These are phyloP conservation scores for Typha latifolia DNA, from an alignment of 176 grass and related monocot genomes.

Conservation along the genomic window DNA sequence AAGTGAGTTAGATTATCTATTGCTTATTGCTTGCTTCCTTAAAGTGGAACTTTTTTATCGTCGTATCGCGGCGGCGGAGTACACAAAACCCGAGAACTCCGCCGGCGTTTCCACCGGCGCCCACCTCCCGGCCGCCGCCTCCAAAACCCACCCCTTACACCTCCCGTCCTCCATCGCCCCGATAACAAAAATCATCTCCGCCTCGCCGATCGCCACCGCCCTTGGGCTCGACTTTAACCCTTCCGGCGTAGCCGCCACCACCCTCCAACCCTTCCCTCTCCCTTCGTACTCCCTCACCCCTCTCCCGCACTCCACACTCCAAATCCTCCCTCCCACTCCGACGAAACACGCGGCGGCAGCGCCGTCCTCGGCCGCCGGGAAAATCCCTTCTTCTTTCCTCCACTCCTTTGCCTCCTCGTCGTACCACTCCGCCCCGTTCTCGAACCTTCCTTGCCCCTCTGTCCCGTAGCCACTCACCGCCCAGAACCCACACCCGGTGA, in stretches of 20 bases:
- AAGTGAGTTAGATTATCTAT: too few relatives aligned
- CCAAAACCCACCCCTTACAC: constrained; percentile 13
- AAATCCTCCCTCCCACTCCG: constrained; percentile 26
- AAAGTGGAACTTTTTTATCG: neutral
- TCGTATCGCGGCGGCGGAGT: constrained; percentile 34
- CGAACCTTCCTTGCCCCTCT: constrained; percentile 38
- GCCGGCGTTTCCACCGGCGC: constrained; percentile 25
- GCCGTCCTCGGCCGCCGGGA: neutral
- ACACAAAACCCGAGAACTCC: constrained; percentile 45
- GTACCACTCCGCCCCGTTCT: constrained; percentile 37
- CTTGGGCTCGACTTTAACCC: constrained; percentile 26
- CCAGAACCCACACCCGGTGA: constrained; percentile 15
- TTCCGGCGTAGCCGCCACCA: constrained; percentile 28
- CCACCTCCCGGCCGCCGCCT: constrained; percentile 36
- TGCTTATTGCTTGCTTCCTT: too few relatives aligned
- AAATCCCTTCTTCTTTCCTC: constrained; percentile 25
- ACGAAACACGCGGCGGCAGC: constrained; percentile 18
- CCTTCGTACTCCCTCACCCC: constrained; percentile 39
- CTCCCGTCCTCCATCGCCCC: constrained; percentile 1
- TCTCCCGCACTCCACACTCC: constrained; percentile 22
- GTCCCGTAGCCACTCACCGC: constrained; percentile 51
- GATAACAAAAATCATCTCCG: constrained; percentile 11
- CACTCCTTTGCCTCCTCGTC: constrained; percentile 9
- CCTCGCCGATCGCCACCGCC: constrained; percentile 19
- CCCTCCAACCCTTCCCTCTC: constrained; percentile 23